A percentile compares a stretch with the other conserved stretches of the same genome.
phyloP scores from a whole-genome alignment of 371 early-diverging fungal species.

The Mucor plumbeus region DNA sequence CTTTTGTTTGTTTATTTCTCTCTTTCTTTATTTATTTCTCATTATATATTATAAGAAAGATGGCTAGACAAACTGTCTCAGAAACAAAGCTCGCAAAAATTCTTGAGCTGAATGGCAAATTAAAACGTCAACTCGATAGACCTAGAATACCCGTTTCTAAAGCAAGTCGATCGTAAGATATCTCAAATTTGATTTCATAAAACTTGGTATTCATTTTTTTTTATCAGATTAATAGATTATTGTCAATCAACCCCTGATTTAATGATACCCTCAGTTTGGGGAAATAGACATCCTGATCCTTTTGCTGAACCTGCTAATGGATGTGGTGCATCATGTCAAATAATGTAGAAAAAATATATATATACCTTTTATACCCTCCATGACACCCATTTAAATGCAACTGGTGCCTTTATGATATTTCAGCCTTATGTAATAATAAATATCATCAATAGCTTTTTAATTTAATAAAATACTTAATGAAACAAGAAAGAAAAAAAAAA shows the following conservation, averaged over 20 bases:
- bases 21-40: background rate
- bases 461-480: too few species aligned
- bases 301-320: constrained; percentile 62
- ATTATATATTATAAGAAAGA: background rate
- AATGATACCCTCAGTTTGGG: constrained; percentile 80
- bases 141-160: constrained; percentile 82
- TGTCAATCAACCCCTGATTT: constrained; percentile 60
- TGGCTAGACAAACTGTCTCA: constrained; percentile 50
- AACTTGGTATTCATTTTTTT: background rate
- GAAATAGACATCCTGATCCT: constrained; percentile 81
- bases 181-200: background rate
- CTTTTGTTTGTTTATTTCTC: background rate
- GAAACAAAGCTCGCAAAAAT: constrained; percentile 80
- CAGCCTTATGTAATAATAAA: too few species aligned
- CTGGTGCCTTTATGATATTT: too few species aligned
- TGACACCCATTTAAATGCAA: too few species aligned
- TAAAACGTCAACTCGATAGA: constrained; percentile 82
- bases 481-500: too few species aligned
- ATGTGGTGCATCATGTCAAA: constrained; percentile 46
- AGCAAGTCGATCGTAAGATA: constrained; percentile 58
- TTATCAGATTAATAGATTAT: constrained; percentile 48
- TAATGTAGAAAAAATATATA: constrained; percentile 32
- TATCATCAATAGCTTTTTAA: too few species aligned
- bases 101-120: constrained; percentile 77
- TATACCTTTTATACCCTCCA: background rate